Evolutionary conservation across 495 filamentous ascomycete genomes (phyloP).

Genomic region (Trichoderma asperelloides): DNA sequence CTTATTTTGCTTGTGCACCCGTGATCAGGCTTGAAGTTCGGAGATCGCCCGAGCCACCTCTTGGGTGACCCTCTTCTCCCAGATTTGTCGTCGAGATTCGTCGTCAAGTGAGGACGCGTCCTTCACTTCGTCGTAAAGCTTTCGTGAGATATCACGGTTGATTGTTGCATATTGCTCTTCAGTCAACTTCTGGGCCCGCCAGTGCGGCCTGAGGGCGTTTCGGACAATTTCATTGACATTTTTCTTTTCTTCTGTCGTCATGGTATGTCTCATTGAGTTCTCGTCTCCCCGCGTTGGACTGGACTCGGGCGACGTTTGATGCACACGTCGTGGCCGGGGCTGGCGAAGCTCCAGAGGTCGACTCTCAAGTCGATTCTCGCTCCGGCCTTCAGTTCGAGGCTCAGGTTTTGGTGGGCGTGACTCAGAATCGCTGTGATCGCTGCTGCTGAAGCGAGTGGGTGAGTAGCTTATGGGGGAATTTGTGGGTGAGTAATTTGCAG

Average conservation of each 20-base stretch:
- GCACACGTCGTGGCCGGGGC: conserved; percentile 37
- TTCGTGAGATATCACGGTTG: conserved; percentile 73
- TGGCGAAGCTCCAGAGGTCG: conserved; percentile 36
- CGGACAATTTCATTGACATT: conserved; percentile 77
- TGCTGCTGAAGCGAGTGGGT: conserved; percentile 41
- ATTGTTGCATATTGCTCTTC: conserved; percentile 82
- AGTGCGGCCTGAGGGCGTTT: conserved; percentile 65
- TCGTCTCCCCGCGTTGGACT: conserved; percentile 12
- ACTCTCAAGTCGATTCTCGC: conserved; percentile 7
- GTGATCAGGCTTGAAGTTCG: conserved; percentile 30
- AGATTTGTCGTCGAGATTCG: conserved; percentile 43
- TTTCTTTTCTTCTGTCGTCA: conserved; percentile 66
- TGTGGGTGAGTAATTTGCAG: conserved; percentile 51
- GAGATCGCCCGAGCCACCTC: conserved; percentile 64
- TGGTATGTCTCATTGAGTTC: conserved; percentile 35
- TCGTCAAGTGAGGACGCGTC: conserved; percentile 45
- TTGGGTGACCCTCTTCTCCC: conserved; percentile 60
- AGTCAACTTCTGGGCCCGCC: conserved; percentile 56
- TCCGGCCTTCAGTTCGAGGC: background rate
- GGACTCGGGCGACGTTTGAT: conserved; percentile 17
- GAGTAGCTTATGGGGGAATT: conserved; percentile 44
- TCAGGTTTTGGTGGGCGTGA: conserved; percentile 15
- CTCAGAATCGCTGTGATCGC: conserved; percentile 40
- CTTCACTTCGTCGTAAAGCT: conserved; percentile 73
- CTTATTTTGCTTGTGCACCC: background rate